phyloP scores from a whole-genome alignment of 2,329 filamentous ascomycete genomes.

The Cercospora zeina region DNA sequence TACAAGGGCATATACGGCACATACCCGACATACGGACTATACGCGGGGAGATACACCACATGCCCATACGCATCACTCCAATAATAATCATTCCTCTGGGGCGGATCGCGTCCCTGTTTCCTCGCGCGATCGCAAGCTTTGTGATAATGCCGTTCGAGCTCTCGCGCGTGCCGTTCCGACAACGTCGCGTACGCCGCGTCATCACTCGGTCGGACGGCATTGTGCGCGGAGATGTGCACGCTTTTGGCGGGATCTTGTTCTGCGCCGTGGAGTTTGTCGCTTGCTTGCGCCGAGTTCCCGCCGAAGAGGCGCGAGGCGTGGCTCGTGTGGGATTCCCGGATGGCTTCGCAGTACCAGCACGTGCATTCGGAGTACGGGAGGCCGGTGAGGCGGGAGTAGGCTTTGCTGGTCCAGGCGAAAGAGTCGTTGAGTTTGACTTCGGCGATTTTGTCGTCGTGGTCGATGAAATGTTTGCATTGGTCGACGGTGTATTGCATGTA shows the following conservation, averaged over 20 bases:
- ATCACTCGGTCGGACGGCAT: slow-evolving; percentile 54
- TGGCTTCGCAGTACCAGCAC: slow-evolving; percentile 81
- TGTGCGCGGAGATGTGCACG: slow-evolving; percentile 73
- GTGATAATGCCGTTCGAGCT: slow-evolving; percentile 59
- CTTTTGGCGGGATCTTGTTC: slow-evolving; percentile 57
- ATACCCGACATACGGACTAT: slow-evolving; percentile 47
- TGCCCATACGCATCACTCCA: slow-evolving; percentile 48
- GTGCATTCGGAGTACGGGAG: slow-evolving; percentile 75
- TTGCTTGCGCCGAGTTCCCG: slow-evolving; percentile 41
- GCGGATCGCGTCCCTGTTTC: slow-evolving; percentile 42
- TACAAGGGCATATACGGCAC: slow-evolving; percentile 42
- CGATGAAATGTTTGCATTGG: slow-evolving; percentile 61
- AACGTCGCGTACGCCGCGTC: slow-evolving; percentile 24
- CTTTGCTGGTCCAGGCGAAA: slow-evolving; percentile 72
- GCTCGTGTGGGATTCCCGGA: slow-evolving; percentile 59
- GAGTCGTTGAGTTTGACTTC: slow-evolving; percentile 62
- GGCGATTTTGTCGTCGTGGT: slow-evolving; percentile 82
- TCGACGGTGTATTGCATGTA: slow-evolving; percentile 63
- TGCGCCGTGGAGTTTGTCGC: slow-evolving; percentile 44
- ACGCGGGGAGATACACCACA: slow-evolving; percentile 31
- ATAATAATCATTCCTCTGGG: slow-evolving; percentile 44
- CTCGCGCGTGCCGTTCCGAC: slow-evolving; percentile 38
- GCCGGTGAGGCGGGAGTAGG: slow-evolving; percentile 64
- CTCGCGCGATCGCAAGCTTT: slow-evolving; percentile 42
- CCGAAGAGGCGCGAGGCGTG: slow-evolving; percentile 51